Percentiles rank a stretch among this genome's conserved stretches.
Conservation (phyloP, 2,329 filamentous ascomycete species). For the Penicillium sp. region DNA sequence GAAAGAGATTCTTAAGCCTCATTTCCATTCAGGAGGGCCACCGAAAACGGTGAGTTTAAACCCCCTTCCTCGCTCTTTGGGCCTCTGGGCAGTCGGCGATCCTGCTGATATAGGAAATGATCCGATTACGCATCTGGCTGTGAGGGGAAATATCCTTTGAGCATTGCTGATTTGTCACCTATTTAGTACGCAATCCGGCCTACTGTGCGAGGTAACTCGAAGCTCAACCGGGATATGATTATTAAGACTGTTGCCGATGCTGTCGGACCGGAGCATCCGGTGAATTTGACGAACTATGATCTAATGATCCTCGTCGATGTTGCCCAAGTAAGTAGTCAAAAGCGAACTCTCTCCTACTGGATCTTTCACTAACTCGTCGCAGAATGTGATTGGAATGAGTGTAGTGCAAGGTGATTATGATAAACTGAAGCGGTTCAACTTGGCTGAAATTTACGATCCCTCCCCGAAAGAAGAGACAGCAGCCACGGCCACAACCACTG, state of each 20-base stretch:
- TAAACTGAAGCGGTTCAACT: slow-evolving; percentile 60
- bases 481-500: neutral
- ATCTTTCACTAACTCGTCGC: slow-evolving; percentile 5
- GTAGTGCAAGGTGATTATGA: slow-evolving; percentile 61
- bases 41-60: slow-evolving; percentile 52
- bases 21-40: slow-evolving; percentile 55
- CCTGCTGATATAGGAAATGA: neutral
- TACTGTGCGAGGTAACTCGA: slow-evolving; percentile 59
- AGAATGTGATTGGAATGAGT: slow-evolving; percentile 65
- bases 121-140: neutral
- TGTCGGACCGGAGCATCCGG: slow-evolving; percentile 58
- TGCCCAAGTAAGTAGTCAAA: slow-evolving; percentile 52
- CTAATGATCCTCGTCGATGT: slow-evolving; percentile 61
- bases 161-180: slow-evolving; percentile 1
- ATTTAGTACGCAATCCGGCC: slow-evolving; percentile 62
- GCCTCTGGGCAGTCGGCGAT: neutral
- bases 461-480: slow-evolving; percentile 29
- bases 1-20: slow-evolving; percentile 55
- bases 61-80: neutral
- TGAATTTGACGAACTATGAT: slow-evolving; percentile 62
- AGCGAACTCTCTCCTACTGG: slow-evolving; percentile 1
- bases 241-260: slow-evolving; percentile 59
- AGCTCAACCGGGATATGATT: slow-evolving; percentile 55
- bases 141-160: neutral
- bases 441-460: slow-evolving; percentile 60